Evolutionary conservation across 139 green algal genomes (phyloP), one percentile per base, ranked within the genome.

Genomic region (Asterochloris sp.): DNA sequence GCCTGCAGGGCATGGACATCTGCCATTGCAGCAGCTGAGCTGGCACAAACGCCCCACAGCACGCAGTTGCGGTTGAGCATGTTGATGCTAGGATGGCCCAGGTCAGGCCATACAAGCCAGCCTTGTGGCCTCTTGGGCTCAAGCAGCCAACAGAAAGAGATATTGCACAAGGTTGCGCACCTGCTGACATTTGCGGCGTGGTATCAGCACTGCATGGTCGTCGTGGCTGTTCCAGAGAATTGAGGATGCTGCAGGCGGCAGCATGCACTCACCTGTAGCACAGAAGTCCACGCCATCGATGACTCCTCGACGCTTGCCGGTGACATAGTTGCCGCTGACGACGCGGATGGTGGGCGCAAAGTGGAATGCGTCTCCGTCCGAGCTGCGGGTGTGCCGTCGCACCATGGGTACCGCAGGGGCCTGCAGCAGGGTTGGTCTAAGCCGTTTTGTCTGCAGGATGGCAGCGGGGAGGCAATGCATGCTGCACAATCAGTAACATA

Each of bases 251-350:
- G 38, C 6, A 6, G 6, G 38, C 38, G 38, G 38, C 38, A 54
- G 38, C 38, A 54, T 6, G 38, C 38, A 54, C 38, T 38, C 47
- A 64, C 95, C 95, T 0, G 94, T 97, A 71, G 87, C 88, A 16
- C 90, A 91, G 88, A 95, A 99, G 88, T 99, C 95, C 0, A 98
- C 88, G 13, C 96, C 97, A 47, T 97, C 89, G 4, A 99, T 87
- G 21, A 99, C 88, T 14, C 97, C 97, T 1, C 92, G 82, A 24
- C 95, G 89, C 87, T 96, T 98, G 28, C 96, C 95, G 1, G 89
- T 91, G 28, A 98, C 89, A 80, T 94, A 99, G 89, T 99, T 99
- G 77, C 97, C 97, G 67, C 82, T 91, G 24, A 98, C 91, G 24
- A 98, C 92, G 28, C 86, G 75, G 24, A 88, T 27, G 2, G 87